A percentile compares a stretch with the other conserved stretches of the same genome.
Evolutionary conservation across 2,329 filamentous ascomycete genomes (phyloP).

Genomic region (Capronia coronata): DNA sequence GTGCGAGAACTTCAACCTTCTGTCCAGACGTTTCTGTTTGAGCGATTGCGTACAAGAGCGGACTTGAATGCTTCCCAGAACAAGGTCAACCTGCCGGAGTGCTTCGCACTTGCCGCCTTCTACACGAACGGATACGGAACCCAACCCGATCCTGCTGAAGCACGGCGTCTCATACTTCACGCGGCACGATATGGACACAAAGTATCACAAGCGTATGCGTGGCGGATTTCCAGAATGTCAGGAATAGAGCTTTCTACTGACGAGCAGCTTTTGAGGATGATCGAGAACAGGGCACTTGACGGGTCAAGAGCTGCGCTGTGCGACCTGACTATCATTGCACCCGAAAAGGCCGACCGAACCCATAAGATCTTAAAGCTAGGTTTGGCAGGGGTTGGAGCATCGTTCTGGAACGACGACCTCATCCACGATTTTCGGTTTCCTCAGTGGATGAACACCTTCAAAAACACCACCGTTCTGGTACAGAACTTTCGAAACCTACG

Average conservation of each 20-base stretch:
- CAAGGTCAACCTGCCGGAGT: neutral
- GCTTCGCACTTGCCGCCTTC: neutral
- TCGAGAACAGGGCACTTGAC: neutral
- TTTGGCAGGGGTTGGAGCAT: slow-evolving; percentile 2
- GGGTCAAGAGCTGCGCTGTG: slow-evolving; percentile 1
- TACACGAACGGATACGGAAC: slow-evolving; percentile 3
- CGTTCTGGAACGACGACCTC: neutral
- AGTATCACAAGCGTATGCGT: slow-evolving; percentile 2
- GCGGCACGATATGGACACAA: neutral
- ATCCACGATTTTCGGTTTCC: neutral
- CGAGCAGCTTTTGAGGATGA: neutral
- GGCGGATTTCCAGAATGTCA: neutral
- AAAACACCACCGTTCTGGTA: neutral
- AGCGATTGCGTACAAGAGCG: neutral
- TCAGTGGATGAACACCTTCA: slow-evolving; percentile 3
- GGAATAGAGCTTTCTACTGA: neutral
- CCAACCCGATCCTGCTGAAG: neutral
- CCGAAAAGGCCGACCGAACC: neutral
- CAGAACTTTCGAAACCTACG: neutral
- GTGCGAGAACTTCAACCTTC: slow-evolving; percentile 1
- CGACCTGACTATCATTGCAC: neutral
- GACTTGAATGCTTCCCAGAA: neutral
- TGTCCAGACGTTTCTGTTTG: neutral
- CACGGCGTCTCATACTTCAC: neutral
- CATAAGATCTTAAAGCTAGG: slow-evolving; percentile 1